Evolutionary conservation across 441 rosid species (phyloP), one percentile per base, ranked within the genome.

Genomic region (Bocquillonia castaneifolia): DNA sequence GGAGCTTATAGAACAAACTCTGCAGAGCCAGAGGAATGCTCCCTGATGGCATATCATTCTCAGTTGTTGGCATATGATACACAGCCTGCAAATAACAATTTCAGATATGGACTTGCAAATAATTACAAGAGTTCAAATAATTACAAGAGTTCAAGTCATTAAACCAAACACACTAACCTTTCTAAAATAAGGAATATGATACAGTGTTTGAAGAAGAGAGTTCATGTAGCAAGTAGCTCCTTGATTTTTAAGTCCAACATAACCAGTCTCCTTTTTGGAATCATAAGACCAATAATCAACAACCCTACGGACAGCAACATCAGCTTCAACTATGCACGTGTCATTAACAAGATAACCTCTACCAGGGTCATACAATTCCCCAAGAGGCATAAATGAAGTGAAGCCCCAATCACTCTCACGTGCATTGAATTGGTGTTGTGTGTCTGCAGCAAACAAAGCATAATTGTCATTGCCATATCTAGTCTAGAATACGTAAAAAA

Each of bases 211-310:
- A 45, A 89, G 86, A 44, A 89, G 85, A 76, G 96, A 92, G 76
- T 90, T 92, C 93, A 90, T 90, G 75, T 92, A 92, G 73, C 96
- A 89, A 51, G 97, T 89, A 9, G 97, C 97, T 72, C 97, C 97
- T 82, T 91, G 97, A 73, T 91, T 91, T 82, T 91, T 91, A 20
- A 91, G 96, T 50, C 96, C 97, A 74, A 91, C 97, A 85, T 79
- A 91, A 58, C 97, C 96, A 32, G 97, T 92, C 82, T 92, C 96
- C 78, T 89, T 92, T 67, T 88, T 92, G 37, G 97, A 92, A 78
- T 92, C 90, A 74, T 87, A 86, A 45, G 94, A 74, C 94, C 96
- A 89, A 72, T 91, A 84, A 74, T 89, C 97, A 68, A 74, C 73
- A 73, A 86, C 82, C 78, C 83, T 84, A 63, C 89, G 88, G 32